Percentiles rank a stretch among this genome's conserved stretches.
Conservation (phyloP, 257 asterid species). For the Nicotiana otophora region DNA sequence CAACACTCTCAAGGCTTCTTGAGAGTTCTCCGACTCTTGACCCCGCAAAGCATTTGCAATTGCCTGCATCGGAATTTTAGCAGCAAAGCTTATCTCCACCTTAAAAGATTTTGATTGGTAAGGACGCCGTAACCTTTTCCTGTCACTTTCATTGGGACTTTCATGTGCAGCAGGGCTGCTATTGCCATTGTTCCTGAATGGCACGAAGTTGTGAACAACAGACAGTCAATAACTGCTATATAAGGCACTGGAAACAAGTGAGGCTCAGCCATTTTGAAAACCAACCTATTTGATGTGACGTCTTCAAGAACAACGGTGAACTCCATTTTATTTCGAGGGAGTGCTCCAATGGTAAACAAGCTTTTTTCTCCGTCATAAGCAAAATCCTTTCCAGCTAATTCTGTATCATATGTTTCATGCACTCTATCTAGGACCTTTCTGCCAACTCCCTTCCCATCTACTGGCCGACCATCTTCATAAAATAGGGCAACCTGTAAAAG, state of each 20-base stretch:
- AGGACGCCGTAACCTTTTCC: constrained; percentile 61
- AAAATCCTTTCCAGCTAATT: constrained; percentile 67
- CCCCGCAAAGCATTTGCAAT: constrained; percentile 84
- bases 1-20: constrained; percentile 74
- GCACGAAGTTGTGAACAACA: background rate
- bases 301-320: constrained; percentile 88
- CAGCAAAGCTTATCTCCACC: constrained; percentile 82
- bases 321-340: constrained; percentile 77
- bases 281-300: constrained; percentile 60
- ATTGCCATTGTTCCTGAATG: constrained; percentile 66
- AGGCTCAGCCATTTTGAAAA: background rate
- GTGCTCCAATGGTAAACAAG: constrained; percentile 77
- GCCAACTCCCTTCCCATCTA: constrained; percentile 88
- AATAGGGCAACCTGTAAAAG: constrained; percentile 66
- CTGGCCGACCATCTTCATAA: constrained; percentile 92
- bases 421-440: constrained; percentile 82
- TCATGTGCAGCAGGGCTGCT: constrained; percentile 55
- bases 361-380: constrained; percentile 94
- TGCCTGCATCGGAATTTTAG: constrained; percentile 80
- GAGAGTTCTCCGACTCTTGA: constrained; percentile 79
- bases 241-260: too few relatives aligned
- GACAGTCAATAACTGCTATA: background rate
- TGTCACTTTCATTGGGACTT: constrained; percentile 52
- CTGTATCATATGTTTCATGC: constrained; percentile 60
- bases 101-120: constrained; percentile 70